These are phyloP conservation scores for Lunasporangiospora selenospora DNA, from an alignment of 192 early-diverging fungal species.

Conservation along the genomic window DNA sequence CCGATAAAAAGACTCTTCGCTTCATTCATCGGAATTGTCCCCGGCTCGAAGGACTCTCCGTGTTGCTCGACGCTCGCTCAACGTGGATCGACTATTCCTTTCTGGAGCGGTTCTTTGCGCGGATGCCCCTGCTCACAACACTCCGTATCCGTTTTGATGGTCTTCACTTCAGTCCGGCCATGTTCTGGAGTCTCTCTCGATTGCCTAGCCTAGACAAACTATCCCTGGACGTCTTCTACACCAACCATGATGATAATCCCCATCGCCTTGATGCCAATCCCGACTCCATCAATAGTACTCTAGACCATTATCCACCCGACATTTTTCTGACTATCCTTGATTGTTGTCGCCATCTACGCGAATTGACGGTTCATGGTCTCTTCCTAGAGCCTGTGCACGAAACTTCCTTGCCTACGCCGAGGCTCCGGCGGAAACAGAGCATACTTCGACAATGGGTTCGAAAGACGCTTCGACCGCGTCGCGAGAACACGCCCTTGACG, in stretches of 20 bases:
- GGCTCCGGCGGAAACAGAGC: too few relatives aligned
- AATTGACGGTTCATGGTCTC: background rate
- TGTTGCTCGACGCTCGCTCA: background rate
- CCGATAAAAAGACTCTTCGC: background rate
- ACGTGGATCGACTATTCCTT: constrained; percentile 5
- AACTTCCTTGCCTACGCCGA: background rate
- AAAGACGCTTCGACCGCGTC: background rate
- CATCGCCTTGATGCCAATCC: too few relatives aligned
- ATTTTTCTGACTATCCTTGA: constrained; percentile 12
- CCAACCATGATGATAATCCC: background rate
- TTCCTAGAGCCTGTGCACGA: constrained; percentile 7
- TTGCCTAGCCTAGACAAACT: constrained; percentile 2
- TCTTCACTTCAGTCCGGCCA: constrained; percentile 13
- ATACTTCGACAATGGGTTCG: constrained; percentile 1
- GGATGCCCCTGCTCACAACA: background rate
- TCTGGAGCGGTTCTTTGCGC: constrained; percentile 7
- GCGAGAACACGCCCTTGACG: too few relatives aligned
- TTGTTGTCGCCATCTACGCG: constrained; percentile 7
- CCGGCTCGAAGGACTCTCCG: background rate
- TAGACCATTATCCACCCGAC: constrained; percentile 4
- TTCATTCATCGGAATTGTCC: constrained; percentile 10
- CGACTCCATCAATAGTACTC: too few relatives aligned
- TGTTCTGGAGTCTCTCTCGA: constrained; percentile 22
- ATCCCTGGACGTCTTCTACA: constrained; percentile 4
- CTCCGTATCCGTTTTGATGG: constrained; percentile 16